Conservation (phyloP, 305 asterid genomes). For the Andrographis paniculata region DNA sequence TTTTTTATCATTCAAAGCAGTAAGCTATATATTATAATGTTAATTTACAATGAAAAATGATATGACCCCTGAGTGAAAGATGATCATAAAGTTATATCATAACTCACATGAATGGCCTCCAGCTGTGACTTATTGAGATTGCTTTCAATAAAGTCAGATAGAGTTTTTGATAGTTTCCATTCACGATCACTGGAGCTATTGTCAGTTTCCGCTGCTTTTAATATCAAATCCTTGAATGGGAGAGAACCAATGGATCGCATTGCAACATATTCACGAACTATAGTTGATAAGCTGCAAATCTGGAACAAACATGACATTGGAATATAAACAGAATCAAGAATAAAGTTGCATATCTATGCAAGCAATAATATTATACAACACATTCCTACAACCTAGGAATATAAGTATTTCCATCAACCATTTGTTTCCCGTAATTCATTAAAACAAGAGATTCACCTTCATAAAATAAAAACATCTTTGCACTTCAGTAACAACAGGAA, state of each 20-base stretch:
- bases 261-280: constrained; percentile 88
- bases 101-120: constrained; percentile 85
- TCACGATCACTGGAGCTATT: constrained; percentile 55
- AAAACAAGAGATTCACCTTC: constrained; percentile 43
- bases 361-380: constrained; percentile 9
- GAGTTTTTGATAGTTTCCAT: constrained; percentile 83
- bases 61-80: constrained; percentile 6
- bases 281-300: constrained; percentile 94
- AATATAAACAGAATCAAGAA: constrained; percentile 6
- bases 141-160: constrained; percentile 56
- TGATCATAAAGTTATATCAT: constrained; percentile 17
- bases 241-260: constrained; percentile 71
- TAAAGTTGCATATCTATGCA: constrained; percentile 9
- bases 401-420: constrained; percentile 8
- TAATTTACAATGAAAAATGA: constrained; percentile 10
- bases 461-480: constrained; percentile 27
- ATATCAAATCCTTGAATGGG: constrained; percentile 82
- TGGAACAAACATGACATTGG: constrained; percentile 24
- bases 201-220: constrained; percentile 55
- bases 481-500: constrained; percentile 43
- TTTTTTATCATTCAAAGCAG: not conserved
- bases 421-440: constrained; percentile 4
- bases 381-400: no score
- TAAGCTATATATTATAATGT: constrained; percentile 2
- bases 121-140: constrained; percentile 80